phyloP scores from a whole-genome alignment of 2,329 filamentous ascomycete genomes.

The Chalara sp. region DNA sequence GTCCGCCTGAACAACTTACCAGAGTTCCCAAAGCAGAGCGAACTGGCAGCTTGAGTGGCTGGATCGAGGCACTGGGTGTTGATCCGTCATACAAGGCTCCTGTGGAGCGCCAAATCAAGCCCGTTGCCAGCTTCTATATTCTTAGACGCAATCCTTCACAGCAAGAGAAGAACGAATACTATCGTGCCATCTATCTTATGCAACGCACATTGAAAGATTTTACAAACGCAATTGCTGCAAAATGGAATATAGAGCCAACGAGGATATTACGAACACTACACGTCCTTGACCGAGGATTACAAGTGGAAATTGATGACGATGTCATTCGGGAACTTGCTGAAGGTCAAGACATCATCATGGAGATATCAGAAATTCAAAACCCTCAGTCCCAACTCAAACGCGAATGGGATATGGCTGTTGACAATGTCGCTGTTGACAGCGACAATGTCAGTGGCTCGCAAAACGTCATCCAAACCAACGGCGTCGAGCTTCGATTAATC shows the following conservation, averaged over 20 bases:
- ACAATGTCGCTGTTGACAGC: slow-evolving; percentile 29
- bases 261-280: slow-evolving; percentile 66
- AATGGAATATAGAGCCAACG: slow-evolving; percentile 72
- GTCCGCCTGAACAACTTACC: slow-evolving; percentile 43
- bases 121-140: slow-evolving; percentile 85
- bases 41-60: slow-evolving; percentile 63
- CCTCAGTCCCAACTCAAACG: slow-evolving; percentile 37
- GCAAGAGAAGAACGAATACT: slow-evolving; percentile 46
- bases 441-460: slow-evolving; percentile 17
- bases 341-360: slow-evolving; percentile 83
- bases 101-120: slow-evolving; percentile 60
- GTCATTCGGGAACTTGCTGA: slow-evolving; percentile 77
- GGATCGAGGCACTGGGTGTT: slow-evolving; percentile 90
- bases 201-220: slow-evolving; percentile 72
- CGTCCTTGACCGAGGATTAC: slow-evolving; percentile 66
- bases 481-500: slow-evolving; percentile 28
- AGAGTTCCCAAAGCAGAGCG: slow-evolving; percentile 53
- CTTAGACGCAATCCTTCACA: slow-evolving; percentile 46
- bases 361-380: slow-evolving; percentile 38
- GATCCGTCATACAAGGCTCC: slow-evolving; percentile 80
- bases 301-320: slow-evolving; percentile 86
- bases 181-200: slow-evolving; percentile 80
- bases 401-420: slow-evolving; percentile 58
- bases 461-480: slow-evolving; percentile 20
- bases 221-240: slow-evolving; percentile 63